Base-by-base conservation (phyloP, 2,329 filamentous ascomycete genomes). In the Cercospora janseana region DNA sequence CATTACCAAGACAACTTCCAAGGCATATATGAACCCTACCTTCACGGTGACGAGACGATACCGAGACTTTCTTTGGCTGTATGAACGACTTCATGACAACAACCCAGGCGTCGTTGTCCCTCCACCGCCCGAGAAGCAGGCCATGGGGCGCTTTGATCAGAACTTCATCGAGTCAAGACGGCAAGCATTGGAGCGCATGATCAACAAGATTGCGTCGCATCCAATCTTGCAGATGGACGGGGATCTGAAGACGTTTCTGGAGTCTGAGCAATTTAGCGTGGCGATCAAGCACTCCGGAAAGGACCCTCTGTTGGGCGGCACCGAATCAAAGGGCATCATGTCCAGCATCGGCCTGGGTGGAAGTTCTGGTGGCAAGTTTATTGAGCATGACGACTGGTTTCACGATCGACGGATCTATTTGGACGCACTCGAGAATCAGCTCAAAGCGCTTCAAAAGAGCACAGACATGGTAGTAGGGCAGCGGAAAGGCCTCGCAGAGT, bases 331-430 rank as follows among this genome's bases (percentile, higher is more conserved):
- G 72, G 91, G 93, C 46, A 86, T 97, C 75, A 82, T 97, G 62
- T 58, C 55, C 23, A 88, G 90, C 63, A 88, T 60, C 23, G 88
- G 89, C 16, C 79, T 93, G 55, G 87, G 79, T 56, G 87, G 79
- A 56, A 87, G 91, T 23, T 84, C 79, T 62, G 72, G 72, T 26
- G 78, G 78, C 52, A 98, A 98, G 70, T 98, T 98, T 72, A 83
- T 98, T 29, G 93, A 98, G 71, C 93, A 97, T 66, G 93, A 98
- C 68, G 93, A 98, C 72, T 98, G 92, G 93, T 98, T 98, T 73
- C 92, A 98, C 63, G 93, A 98, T 60, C 89, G 93, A 55, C 88
- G 86, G 63, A 82, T 97, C 48, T 98, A 98, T 66, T 80, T 98
- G 8, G 93, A 98, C 68, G 91, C 91, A 4, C 79, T 97, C 28